Evolutionary conservation across 441 rosid genomes (phyloP), one percentile per base, ranked within the genome.

Genomic region (Eruca vesicaria): DNA sequence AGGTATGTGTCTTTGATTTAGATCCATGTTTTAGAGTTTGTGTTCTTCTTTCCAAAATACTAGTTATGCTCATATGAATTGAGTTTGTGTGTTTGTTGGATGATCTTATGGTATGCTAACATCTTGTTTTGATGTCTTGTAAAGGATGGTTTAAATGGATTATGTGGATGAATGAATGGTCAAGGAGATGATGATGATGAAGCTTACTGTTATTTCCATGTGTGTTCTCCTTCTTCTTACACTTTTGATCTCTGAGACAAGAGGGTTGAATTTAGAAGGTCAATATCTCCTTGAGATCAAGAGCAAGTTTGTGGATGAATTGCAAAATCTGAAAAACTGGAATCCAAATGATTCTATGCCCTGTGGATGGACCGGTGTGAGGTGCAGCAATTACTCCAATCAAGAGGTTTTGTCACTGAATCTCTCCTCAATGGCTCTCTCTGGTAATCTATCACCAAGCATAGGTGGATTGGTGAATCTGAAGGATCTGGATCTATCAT

Each of bases 331-430:
- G 73, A 79, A 56, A 58, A 80, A 85, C 73, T 95, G 99, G 99
- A 82, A 87, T 50, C 66, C 89, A 26, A 78, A 68, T 77, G 91
- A 86, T 86, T 76, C 90, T 71, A 84, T 79, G n/a, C 99, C 99
- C 38, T 95, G 99, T 82, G 76, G 82, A 62, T 95, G 99, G 99
- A 73, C 19, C 1, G 96, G 97, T 58, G 98, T 95, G 71, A 81
- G 72, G 6, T 95, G 99, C 85, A 83, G 81, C 69, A 41, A 23
- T 7, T 68, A 68, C 75, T 81, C 77, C 45, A 63, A 26, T 72
- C 85, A 87, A 14, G 85, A 84, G n/a, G 94, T 95, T 73, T 60
- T 63, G 76, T 75, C 84, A 66, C 88, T 95, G 32, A 73, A 88
- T 71, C 84, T 95, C 80, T 86, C 79, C 18, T 82, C 82, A 0